Conservation (phyloP, 495 filamentous ascomycete species). For the Penicillium mononematosum region DNA sequence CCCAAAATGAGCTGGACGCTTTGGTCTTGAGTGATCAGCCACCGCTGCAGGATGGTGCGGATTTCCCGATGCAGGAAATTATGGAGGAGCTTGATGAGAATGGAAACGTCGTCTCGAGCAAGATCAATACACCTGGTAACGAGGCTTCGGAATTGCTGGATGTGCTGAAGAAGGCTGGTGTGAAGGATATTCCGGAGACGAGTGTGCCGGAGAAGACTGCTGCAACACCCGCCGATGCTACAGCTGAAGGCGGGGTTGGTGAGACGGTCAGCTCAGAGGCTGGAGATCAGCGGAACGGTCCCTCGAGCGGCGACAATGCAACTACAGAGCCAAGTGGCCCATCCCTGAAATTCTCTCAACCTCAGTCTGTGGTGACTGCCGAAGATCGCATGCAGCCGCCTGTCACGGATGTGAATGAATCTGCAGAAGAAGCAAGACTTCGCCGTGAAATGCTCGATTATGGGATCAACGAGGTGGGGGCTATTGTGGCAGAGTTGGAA, state of each 20-base stretch:
- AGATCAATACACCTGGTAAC: slow-evolving; percentile 59
- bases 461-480: slow-evolving; percentile 76
- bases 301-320: slow-evolving; percentile 1
- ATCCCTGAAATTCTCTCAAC: slow-evolving; percentile 16
- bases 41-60: slow-evolving; percentile 23
- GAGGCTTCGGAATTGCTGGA: slow-evolving; percentile 61
- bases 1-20: slow-evolving; percentile 65
- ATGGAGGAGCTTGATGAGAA: slow-evolving; percentile 90
- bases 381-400: slow-evolving; percentile 31
- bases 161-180: slow-evolving; percentile 66
- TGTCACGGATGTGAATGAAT: slow-evolving; percentile 58
- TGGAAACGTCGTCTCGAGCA: slow-evolving; percentile 72
- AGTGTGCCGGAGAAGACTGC: slow-evolving; percentile 13
- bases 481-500: slow-evolving; percentile 90
- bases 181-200: slow-evolving; percentile 49
- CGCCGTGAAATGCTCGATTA: slow-evolving; percentile 93
- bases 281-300: background rate
- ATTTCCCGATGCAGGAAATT: slow-evolving; percentile 80
- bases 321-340: slow-evolving; percentile 5
- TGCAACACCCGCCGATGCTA: slow-evolving; percentile 1
- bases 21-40: slow-evolving; percentile 34
- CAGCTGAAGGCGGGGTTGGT: background rate
- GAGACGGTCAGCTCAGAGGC: background rate
- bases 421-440: slow-evolving; percentile 72
- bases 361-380: slow-evolving; percentile 23